phyloP scores from a whole-genome alignment of 2,329 filamentous ascomycete genomes.

The Trichoderma sp. region DNA sequence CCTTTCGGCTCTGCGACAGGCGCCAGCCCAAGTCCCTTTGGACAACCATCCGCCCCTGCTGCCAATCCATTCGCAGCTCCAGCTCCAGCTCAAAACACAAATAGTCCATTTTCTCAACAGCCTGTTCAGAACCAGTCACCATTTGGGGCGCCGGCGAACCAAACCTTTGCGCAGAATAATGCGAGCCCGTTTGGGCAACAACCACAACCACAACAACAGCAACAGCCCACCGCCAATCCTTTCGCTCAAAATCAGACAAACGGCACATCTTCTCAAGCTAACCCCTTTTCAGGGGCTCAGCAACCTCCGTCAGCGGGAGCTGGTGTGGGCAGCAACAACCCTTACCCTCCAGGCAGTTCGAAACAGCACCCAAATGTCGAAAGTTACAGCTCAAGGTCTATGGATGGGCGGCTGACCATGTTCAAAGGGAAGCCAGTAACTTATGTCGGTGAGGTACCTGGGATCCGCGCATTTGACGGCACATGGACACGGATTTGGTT shows the following conservation, averaged over 20 bases:
- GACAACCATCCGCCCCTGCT: conserved; percentile 24
- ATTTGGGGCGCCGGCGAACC: conserved; percentile 16
- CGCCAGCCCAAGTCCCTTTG: conserved; percentile 29
- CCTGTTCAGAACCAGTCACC: conserved; percentile 10
- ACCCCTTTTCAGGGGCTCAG: conserved; percentile 26
- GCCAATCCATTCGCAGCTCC: conserved; percentile 30
- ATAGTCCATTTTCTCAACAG: conserved; percentile 30
- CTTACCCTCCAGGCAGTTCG: conserved; percentile 44
- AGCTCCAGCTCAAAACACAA: conserved; percentile 22
- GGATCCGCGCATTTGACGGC: conserved; percentile 50
- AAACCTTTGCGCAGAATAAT: conserved; percentile 20
- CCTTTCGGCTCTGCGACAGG: conserved; percentile 32
- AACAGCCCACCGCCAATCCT: conserved; percentile 22
- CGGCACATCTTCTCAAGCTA: conserved; percentile 22
- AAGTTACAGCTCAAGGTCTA: conserved; percentile 43
- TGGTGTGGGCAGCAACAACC: conserved; percentile 27
- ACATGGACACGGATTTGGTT: conserved; percentile 68
- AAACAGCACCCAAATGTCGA: conserved; percentile 44
- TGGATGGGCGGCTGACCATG: conserved; percentile 46
- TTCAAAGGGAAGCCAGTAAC: conserved; percentile 64
- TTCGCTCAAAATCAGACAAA: conserved; percentile 30
- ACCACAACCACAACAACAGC: neutral
- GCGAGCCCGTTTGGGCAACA: conserved; percentile 29
- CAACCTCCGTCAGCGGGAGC: conserved; percentile 1
- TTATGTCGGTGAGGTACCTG: conserved; percentile 53